A percentile compares a stretch with the other conserved stretches of the same genome.
Conservation (phyloP, 1,284 basidiomycete species). For the Trichosporon sp. region DNA sequence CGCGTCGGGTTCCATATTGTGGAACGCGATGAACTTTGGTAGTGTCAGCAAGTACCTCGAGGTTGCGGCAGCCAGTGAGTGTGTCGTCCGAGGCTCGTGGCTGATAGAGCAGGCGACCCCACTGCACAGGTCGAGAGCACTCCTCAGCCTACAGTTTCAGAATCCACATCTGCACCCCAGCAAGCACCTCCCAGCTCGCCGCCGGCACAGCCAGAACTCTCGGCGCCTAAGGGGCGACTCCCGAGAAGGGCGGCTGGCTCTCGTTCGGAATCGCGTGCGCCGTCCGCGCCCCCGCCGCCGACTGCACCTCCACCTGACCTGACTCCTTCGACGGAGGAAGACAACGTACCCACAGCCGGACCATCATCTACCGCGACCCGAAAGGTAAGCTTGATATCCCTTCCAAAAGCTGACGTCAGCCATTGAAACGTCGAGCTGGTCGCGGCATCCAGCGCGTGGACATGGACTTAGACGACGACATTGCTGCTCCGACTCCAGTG, state of each 20-base stretch:
- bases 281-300: conserved; percentile 14
- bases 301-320: background rate
- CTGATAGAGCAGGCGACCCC: background rate
- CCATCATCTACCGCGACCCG: conserved; percentile 5
- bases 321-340: background rate
- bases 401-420: conserved; percentile 25
- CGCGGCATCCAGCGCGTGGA: conserved; percentile 31
- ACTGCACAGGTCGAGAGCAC: background rate
- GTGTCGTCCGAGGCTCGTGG: no score
- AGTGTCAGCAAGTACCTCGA: background rate
- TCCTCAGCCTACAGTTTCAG: background rate
- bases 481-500: background rate
- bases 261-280: background rate
- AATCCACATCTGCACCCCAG: background rate
- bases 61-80: background rate
- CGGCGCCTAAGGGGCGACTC: background rate
- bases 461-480: conserved; percentile 31
- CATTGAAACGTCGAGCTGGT: conserved; percentile 39
- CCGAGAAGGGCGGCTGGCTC: background rate
- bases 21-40: conserved; percentile 38
- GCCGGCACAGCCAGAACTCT: background rate
- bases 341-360: background rate
- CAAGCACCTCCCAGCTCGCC: background rate
- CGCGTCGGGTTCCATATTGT: conserved; percentile 38
- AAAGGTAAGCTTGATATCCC: conserved; percentile 16